Conservation (phyloP, 352 stramenopile genomes). For the Phytophthora tentaculata region DNA sequence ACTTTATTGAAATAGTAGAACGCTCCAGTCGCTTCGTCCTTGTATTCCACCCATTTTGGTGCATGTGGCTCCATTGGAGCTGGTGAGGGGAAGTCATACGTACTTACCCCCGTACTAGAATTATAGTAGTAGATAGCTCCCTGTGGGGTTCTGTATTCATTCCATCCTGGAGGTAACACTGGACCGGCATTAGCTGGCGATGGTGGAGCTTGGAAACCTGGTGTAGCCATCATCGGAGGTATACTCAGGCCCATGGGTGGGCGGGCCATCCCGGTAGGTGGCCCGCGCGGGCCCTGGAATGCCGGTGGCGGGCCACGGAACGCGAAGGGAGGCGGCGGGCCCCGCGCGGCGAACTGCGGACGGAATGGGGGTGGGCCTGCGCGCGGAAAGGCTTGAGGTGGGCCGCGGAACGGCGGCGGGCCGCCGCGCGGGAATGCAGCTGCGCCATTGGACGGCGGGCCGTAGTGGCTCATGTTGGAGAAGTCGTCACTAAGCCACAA, state of each 20-base stretch:
- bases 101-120: slow-evolving; percentile 58
- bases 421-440: slow-evolving; percentile 32
- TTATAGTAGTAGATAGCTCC: slow-evolving; percentile 73
- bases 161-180: slow-evolving; percentile 61
- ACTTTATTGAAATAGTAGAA: slow-evolving; percentile 85
- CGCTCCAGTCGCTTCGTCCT: slow-evolving; percentile 68
- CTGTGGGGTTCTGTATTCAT: slow-evolving; percentile 60
- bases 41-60: slow-evolving; percentile 78
- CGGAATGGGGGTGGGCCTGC: slow-evolving; percentile 30
- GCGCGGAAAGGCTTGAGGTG: slow-evolving; percentile 33
- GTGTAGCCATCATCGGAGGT: slow-evolving; percentile 18
- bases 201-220: slow-evolving; percentile 26
- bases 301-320: slow-evolving; percentile 30
- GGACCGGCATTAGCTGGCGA: slow-evolving; percentile 16
- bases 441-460: slow-evolving; percentile 29
- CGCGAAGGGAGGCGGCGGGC: slow-evolving; percentile 29
- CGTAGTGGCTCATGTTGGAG: slow-evolving; percentile 46
- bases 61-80: background rate
- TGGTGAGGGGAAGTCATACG: slow-evolving; percentile 52
- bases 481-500: slow-evolving; percentile 19
- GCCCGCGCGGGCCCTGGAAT: slow-evolving; percentile 22
- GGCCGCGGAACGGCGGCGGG: slow-evolving; percentile 26
- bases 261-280: slow-evolving; percentile 32
- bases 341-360: slow-evolving; percentile 30
- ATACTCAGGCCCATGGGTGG: slow-evolving; percentile 31